Conservation (phyloP, 2,329 filamentous ascomycete genomes). For the Cryphonectria carpinicola region DNA sequence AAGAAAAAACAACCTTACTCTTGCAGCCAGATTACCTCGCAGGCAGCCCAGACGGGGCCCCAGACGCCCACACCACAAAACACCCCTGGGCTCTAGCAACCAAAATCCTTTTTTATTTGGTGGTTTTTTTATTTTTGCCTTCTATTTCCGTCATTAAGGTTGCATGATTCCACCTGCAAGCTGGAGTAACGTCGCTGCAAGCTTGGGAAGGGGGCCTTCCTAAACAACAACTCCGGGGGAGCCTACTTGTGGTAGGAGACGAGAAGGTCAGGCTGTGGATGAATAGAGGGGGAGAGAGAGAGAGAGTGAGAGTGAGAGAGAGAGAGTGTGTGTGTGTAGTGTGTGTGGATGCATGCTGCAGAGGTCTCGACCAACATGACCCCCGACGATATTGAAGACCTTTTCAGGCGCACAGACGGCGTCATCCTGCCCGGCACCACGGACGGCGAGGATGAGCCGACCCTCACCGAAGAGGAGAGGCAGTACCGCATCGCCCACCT, state of each 20-base stretch:
- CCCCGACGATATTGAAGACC: slow-evolving; percentile 42
- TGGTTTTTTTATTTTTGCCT: slow-evolving; percentile 1
- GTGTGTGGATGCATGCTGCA: slow-evolving; percentile 15
- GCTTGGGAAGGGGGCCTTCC: slow-evolving; percentile 11
- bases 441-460: slow-evolving; percentile 32
- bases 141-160: slow-evolving; percentile 23
- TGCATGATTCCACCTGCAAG: slow-evolving; percentile 18
- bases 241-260: neutral
- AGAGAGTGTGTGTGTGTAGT: neutral
- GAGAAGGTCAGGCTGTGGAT: neutral
- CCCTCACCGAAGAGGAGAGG: slow-evolving; percentile 31
- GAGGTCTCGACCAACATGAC: slow-evolving; percentile 35
- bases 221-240: slow-evolving; percentile 8
- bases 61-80: neutral
- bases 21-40: slow-evolving; percentile 8
- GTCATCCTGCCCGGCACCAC: slow-evolving; percentile 37
- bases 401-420: slow-evolving; percentile 41
- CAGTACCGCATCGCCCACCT: slow-evolving; percentile 36
- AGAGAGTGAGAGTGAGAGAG: too few relatives aligned
- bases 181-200: slow-evolving; percentile 12
- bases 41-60: slow-evolving; percentile 1
- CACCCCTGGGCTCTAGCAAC: neutral
- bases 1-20: neutral
- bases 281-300: neutral
- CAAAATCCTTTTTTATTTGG: neutral